Evolutionary conservation across 1,284 basidiomycete genomes (phyloP).

Genomic region (Malassezia furfur): DNA sequence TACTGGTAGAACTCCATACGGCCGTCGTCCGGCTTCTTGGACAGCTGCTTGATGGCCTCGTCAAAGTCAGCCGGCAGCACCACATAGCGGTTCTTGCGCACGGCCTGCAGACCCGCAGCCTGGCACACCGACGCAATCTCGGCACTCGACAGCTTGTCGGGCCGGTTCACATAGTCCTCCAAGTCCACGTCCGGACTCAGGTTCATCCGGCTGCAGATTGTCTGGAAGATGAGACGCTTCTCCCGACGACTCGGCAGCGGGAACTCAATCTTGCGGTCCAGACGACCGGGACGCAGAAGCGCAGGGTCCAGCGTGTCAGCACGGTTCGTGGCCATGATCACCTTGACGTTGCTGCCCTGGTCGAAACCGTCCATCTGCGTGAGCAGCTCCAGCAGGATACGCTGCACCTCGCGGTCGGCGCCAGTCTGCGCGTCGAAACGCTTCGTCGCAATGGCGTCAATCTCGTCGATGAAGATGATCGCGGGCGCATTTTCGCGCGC

Average conservation of each 20-base stretch:
- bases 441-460: conserved; percentile 98
- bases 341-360: conserved; percentile 97
- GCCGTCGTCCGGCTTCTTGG: conserved; percentile 43
- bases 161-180: conserved; percentile 95
- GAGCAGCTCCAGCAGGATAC: conserved; percentile 92
- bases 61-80: conserved; percentile 96
- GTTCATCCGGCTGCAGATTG: conserved; percentile 95
- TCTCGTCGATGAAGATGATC: conserved; percentile 99
- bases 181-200: conserved; percentile 93
- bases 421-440: conserved; percentile 99
- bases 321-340: conserved; percentile 51
- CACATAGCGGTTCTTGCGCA: conserved; percentile 92
- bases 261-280: conserved; percentile 99
- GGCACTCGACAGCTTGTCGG: conserved; percentile 87
- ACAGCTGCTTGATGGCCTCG: conserved; percentile 47
- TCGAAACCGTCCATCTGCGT: conserved; percentile 99
- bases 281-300: conserved; percentile 86
- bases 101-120: conserved; percentile 93
- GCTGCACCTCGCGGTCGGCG: conserved; percentile 96
- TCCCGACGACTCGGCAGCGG: conserved; percentile 87
- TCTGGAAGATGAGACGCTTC: conserved; percentile 96
- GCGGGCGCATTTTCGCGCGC: conserved; percentile 93
- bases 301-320: conserved; percentile 62
- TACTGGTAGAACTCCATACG: conserved; percentile 47
- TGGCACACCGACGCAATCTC: conserved; percentile 94